Percentiles rank a stretch among this genome's conserved stretches.
phyloP scores from a whole-genome alignment of 176 grass and related monocot species.

The Alopecurus myosuroides region DNA sequence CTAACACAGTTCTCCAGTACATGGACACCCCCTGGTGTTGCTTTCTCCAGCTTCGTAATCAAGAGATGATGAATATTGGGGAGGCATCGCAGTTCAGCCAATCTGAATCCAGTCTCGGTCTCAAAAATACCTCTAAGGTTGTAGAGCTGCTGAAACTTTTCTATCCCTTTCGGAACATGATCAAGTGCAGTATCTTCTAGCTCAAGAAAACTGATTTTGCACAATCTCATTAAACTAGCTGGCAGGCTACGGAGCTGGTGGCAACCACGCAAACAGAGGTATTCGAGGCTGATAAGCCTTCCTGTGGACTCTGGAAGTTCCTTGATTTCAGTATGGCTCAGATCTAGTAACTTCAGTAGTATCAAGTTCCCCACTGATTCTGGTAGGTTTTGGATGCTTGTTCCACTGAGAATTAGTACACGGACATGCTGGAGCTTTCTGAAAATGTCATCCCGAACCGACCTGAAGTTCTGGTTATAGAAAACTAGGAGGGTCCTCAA shows the following conservation, averaged over 20 bases:
- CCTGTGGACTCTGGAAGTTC: slow-evolving; percentile 26
- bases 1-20: not conserved
- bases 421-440: slow-evolving; percentile 10
- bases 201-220: not conserved
- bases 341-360: slow-evolving; percentile 1
- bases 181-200: not conserved
- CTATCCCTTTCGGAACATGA: slow-evolving; percentile 35
- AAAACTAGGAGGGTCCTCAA: slow-evolving; percentile 16
- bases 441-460: not conserved
- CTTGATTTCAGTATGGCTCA: not conserved
- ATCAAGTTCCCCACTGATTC: slow-evolving; percentile 9
- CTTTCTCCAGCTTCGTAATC: slow-evolving; percentile 22
- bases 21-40: not conserved
- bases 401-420: slow-evolving; percentile 8
- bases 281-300: slow-evolving; percentile 16
- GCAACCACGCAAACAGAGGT: not conserved
- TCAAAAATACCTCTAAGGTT: slow-evolving; percentile 15
- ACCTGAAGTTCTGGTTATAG: not conserved
- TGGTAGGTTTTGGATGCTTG: slow-evolving; percentile 8
- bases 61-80: not conserved
- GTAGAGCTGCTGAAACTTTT: slow-evolving; percentile 5
- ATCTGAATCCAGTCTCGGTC: not conserved
- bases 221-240: not conserved
- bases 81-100: slow-evolving; percentile 27
- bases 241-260: not conserved